These are phyloP conservation scores for Fusarium guadeloupense DNA, from an alignment of 2,329 filamentous ascomycete genomes.

Conservation along the genomic window DNA sequence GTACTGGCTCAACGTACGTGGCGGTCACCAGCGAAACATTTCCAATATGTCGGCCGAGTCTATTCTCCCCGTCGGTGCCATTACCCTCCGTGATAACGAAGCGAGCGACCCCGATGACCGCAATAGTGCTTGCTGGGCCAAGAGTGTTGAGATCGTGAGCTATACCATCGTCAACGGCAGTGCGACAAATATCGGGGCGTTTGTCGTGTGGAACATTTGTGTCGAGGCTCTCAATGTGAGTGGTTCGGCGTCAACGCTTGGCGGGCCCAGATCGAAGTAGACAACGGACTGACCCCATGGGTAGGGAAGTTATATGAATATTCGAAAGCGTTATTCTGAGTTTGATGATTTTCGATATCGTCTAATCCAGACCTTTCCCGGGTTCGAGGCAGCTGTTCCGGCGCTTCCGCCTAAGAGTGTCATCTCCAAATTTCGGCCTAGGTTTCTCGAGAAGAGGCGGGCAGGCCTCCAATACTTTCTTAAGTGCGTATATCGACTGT, in stretches of 20 bases:
- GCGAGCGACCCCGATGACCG: conserved; percentile 59
- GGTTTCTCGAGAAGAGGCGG: conserved; percentile 86
- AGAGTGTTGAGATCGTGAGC: conserved; percentile 67
- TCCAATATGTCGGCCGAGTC: conserved; percentile 61
- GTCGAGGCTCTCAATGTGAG: conserved; percentile 84
- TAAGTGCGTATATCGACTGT: conserved; percentile 68
- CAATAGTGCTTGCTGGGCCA: conserved; percentile 71
- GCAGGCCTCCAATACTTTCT: conserved; percentile 90
- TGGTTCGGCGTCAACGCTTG: not conserved
- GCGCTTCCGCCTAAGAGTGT: conserved; percentile 89
- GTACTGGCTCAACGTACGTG: conserved; percentile 53
- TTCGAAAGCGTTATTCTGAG: conserved; percentile 85
- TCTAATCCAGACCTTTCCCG: conserved; percentile 82
- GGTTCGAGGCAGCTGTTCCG: conserved; percentile 87
- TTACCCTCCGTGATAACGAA: conserved; percentile 71
- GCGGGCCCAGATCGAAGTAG: conserved; percentile 3
- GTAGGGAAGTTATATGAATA: conserved; percentile 69
- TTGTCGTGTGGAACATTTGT: conserved; percentile 92
- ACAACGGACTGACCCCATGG: conserved; percentile 1
- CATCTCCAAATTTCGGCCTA: conserved; percentile 83
- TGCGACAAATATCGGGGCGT: conserved; percentile 76
- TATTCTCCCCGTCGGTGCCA: conserved; percentile 61
- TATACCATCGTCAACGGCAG: conserved; percentile 66
- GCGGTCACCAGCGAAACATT: conserved; percentile 48
- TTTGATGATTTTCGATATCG: conserved; percentile 84